Evolutionary conservation across 805 yeast genomes (phyloP), one percentile per base, ranked within the genome.

Genomic region (baker's yeast (Saccharomyces cerevisiae)): DNA sequence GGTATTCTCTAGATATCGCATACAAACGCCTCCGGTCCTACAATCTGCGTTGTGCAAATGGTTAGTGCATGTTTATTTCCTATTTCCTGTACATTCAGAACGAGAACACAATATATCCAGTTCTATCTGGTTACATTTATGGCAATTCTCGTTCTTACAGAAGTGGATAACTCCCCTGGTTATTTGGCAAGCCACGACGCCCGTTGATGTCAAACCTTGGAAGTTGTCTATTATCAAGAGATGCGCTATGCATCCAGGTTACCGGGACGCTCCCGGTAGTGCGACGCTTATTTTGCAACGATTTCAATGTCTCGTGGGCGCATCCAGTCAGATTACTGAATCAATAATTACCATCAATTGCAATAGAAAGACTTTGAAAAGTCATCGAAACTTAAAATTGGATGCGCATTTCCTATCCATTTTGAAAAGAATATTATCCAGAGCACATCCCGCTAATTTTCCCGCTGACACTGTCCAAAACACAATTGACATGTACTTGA

Each of bases 131-230:
- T 62, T 73, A 51, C 70, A 73, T 46, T 61, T 66, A 22, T 61
- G 76, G 63, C 70, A 70, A 52, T 70, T 61, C 50, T 72, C 68
- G n/a, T 73, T 59, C 53, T 51, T 73, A 2, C 70, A 74, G 53
- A 58, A 65, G 3, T 63, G 69, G 59, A 54, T 73, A 24, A 69
- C 75, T 0, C 69, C 68, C 46, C 50, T 74, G 2, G 52, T 75
- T 4, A 59, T 73, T 41, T 64, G 74, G 61, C 52, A 64, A 2
- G 68, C 75, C 0, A 61, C 59, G n/a, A 53, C 54, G 1, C 55
- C 51, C 13, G 50, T 48, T 1, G 72, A 72, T 46, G 65, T 73
- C 3, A 68, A 59, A 36, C 57, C 63, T 1, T 62, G 69, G 66
- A 66, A 70, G 48, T 53, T 73, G 6, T 54, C 56, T 6, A 50